Evolutionary conservation across 2,329 filamentous ascomycete species (phyloP), one percentile per base, ranked within the genome.

Genomic region (Sclerotinia borealis): DNA sequence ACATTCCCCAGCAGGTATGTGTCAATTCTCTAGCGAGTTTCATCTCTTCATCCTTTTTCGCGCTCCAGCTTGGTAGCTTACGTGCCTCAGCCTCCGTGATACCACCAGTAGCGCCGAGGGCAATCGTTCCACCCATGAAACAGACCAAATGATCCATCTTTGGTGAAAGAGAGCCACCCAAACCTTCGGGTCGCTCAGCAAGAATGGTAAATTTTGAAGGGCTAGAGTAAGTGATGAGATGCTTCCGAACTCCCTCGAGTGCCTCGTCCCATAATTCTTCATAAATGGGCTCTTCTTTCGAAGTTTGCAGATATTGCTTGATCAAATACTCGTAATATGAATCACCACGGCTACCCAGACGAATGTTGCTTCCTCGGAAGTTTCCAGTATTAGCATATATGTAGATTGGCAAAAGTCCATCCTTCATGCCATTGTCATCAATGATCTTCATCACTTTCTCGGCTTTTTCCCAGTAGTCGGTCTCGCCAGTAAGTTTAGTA

Each of bases 121-220:
- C 93, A 71, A 99, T 96, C 4, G 93, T 97, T 10, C 95, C 95
- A 0, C 93, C 93, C 85, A 97, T 89, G 81, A 99, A 99, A 78
- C 95, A 99, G 43, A 96, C 93, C 6, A 98, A 82, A 73, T 99
- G 95, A 73, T 99, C 95, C 93, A 99, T 98, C 78, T 99, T 99
- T 29, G 93, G 89, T 17, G 85, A 86, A 27, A 98, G 76, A 0
- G 79, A 71, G 6, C 81, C 80, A 31, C 81, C 74, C 10, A 99
- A 77, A 3, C 95, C 95, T 54, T 81, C 80, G 0, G 91, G 92
- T 11, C 91, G 85, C 77, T 99, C 95, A 41, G 87, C 95, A 19
- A 99, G 85, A 59, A 98, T 87, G n/a, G 93, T 96, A 68, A 96
- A 87, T 56, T 89, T 85, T 0, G 87, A 87, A 2, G 87, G 85